phyloP scores from a whole-genome alignment of 306 rosid species.

The Prunus davidiana region DNA sequence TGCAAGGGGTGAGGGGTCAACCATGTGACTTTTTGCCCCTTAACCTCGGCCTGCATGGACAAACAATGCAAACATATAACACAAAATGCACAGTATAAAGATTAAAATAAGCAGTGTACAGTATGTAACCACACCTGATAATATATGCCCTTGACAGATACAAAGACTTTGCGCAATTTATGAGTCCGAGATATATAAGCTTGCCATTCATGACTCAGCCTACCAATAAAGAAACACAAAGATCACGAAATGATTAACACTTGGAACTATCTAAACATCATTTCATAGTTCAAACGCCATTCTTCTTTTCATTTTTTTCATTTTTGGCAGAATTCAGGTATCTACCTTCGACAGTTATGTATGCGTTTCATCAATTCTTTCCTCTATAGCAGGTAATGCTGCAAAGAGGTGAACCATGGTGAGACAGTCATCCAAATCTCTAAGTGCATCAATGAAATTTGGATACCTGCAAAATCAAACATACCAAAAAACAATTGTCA shows the following conservation, averaged over 20 bases:
- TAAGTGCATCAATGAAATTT: constrained; percentile 75
- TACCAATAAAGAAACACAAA: constrained; percentile 17
- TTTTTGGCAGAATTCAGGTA: not conserved
- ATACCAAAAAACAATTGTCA: constrained; percentile 6
- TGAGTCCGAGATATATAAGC: constrained; percentile 77
- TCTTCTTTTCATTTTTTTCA: no score
- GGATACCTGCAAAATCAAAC: constrained; percentile 61
- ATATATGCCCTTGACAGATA: constrained; percentile 90
- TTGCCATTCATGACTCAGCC: constrained; percentile 96
- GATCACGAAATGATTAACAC: not conserved
- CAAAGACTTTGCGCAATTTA: constrained; percentile 73
- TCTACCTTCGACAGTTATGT: constrained; percentile 76
- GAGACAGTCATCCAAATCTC: constrained; percentile 95
- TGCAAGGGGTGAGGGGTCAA: constrained; percentile 88
- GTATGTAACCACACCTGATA: constrained; percentile 57
- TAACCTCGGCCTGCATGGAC: constrained; percentile 65
- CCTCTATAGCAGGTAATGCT: constrained; percentile 71
- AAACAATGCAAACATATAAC: constrained; percentile 17
- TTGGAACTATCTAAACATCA: not conserved
- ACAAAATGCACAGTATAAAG: not conserved
- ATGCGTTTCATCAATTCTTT: constrained; percentile 64
- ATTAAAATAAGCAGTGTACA: constrained; percentile 2
- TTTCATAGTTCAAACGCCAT: not conserved
- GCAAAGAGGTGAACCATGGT: constrained; percentile 92
- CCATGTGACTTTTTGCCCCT: constrained; percentile 85